A percentile compares a stretch with the other conserved stretches of the same genome.
Conservation (phyloP, 805 yeast genomes). For the Middelhovenomyces tepae region DNA sequence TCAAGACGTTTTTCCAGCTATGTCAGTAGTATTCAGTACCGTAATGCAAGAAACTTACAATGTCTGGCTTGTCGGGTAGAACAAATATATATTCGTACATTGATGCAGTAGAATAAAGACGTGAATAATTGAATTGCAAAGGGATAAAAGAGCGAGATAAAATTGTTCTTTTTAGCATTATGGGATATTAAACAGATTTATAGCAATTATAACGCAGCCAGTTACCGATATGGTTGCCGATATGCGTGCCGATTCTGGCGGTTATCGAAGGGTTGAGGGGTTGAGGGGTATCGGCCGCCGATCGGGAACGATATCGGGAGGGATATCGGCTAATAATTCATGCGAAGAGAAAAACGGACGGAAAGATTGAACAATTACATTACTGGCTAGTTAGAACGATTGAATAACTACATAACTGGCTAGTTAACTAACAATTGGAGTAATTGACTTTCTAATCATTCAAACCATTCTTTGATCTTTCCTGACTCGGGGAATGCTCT, state of each 20-base stretch:
- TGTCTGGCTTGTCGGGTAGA: conserved; percentile 59
- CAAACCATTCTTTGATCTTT: neutral
- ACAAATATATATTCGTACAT: conserved; percentile 59
- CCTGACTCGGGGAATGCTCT: neutral
- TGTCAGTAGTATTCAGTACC: neutral
- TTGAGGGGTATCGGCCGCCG: too few relatives aligned
- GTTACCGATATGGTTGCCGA: neutral
- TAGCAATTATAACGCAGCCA: neutral
- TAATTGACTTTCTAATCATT: neutral
- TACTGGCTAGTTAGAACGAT: neutral
- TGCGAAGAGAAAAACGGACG: too few relatives aligned
- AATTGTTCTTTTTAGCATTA: neutral
- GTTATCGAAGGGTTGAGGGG: too few relatives aligned
- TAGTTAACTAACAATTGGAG: neutral
- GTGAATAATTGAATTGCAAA: neutral
- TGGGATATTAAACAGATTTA: neutral
- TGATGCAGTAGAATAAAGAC: conserved; percentile 3
- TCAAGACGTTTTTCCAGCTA: conserved; percentile 21
- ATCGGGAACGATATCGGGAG: too few relatives aligned
- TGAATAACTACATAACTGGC: conserved; percentile 1
- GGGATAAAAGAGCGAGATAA: neutral
- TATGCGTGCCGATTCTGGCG: neutral
- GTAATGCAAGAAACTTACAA: conserved; percentile 23
- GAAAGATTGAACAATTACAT: neutral
- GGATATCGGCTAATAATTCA: too few relatives aligned